A percentile compares a stretch with the other conserved stretches of the same genome.
These are phyloP conservation scores for Scytalidium sp. DNA, from an alignment of 2,329 filamentous ascomycete genomes.

Conservation along the genomic window DNA sequence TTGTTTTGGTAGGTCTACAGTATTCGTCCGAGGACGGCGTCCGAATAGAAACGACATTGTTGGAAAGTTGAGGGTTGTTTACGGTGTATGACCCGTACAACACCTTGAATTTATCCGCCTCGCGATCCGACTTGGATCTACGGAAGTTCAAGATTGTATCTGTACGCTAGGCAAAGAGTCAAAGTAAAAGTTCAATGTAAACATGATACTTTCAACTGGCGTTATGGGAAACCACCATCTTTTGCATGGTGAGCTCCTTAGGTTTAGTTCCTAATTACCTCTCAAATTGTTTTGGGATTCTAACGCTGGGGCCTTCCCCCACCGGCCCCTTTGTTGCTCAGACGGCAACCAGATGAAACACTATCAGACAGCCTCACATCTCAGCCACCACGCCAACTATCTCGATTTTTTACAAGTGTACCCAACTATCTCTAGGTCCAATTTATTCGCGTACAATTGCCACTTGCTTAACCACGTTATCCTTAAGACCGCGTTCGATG, in stretches of 20 bases:
- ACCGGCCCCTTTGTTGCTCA: background rate
- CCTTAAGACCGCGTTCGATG: too few species aligned
- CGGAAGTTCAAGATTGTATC: background rate
- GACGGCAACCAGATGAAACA: background rate
- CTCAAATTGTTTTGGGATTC: background rate
- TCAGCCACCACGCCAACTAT: background rate
- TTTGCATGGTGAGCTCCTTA: background rate
- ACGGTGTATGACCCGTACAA: background rate
- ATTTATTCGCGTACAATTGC: too few species aligned
- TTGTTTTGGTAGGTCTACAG: conserved; percentile 44
- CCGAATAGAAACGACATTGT: conserved; percentile 70
- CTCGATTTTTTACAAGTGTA: background rate
- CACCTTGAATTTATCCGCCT: background rate
- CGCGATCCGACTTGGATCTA: background rate
- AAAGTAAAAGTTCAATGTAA: background rate
- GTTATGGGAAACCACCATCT: background rate
- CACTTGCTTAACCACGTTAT: too few species aligned
- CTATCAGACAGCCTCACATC: background rate
- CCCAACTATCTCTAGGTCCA: too few species aligned
- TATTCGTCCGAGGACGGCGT: conserved; percentile 59
- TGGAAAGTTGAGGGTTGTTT: background rate
- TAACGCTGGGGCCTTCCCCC: background rate
- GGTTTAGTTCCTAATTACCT: background rate
- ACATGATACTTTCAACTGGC: background rate
- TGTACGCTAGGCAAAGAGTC: background rate